Evolutionary conservation across 2,329 filamentous ascomycete genomes (phyloP).

Genomic region (Colletotrichum theobromicola): DNA sequence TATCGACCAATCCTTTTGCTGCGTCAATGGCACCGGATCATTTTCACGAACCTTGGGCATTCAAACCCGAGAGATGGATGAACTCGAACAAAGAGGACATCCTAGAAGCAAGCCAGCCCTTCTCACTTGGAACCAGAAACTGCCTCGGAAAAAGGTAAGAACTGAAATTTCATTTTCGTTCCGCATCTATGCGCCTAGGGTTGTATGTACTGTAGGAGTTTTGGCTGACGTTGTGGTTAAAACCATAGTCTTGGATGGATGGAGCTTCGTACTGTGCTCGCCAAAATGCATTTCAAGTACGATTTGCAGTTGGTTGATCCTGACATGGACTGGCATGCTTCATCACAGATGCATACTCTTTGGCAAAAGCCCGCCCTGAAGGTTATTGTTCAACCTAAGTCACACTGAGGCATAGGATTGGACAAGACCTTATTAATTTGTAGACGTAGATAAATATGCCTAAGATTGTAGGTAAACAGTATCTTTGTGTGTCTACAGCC

Average conservation of each 20-base stretch:
- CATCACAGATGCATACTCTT: not conserved
- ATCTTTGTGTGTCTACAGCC: too few species aligned
- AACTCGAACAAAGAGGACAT: conserved; percentile 30
- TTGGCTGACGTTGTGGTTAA: not conserved
- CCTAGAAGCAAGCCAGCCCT: conserved; percentile 35
- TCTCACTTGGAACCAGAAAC: conserved; percentile 30
- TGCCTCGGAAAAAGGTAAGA: conserved; percentile 37
- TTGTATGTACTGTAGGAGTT: too few species aligned
- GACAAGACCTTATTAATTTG: not conserved
- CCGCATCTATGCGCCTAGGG: too few species aligned
- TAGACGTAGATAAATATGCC: not conserved
- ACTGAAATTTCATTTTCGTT: too few species aligned
- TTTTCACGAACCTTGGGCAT: conserved; percentile 33
- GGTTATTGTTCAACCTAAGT: not conserved
- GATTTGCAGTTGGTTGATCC: not conserved
- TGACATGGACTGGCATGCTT: not conserved
- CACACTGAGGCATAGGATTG: not conserved
- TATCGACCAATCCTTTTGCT: conserved; percentile 35
- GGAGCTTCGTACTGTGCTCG: conserved; percentile 40
- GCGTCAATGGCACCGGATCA: conserved; percentile 33
- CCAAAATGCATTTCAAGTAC: not conserved
- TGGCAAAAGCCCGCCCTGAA: not conserved
- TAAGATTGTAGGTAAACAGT: too few species aligned
- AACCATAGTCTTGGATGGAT: conserved; percentile 35
- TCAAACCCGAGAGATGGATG: conserved; percentile 42